A percentile compares a stretch with the other conserved stretches of the same genome.
phyloP scores from a whole-genome alignment of 2,329 filamentous ascomycete species.

The Cladobotryum mycophilum region DNA sequence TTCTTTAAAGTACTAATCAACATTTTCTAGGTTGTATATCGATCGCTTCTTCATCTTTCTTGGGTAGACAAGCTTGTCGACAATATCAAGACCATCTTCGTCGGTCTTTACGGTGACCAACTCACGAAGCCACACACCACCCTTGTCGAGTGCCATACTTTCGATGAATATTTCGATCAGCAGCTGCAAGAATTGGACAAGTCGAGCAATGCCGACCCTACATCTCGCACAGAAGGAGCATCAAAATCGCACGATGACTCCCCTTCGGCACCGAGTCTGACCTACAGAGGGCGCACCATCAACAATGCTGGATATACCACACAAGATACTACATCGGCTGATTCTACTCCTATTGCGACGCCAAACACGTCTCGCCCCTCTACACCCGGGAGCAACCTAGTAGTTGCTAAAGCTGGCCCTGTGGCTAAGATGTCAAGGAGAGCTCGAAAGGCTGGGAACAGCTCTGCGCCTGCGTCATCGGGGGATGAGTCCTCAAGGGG shows the following conservation, averaged over 20 bases:
- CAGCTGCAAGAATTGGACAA: constrained; percentile 77
- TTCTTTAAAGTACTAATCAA: constrained; percentile 15
- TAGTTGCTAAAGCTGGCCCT: constrained; percentile 69
- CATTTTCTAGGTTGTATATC: constrained; percentile 76
- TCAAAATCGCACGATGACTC: constrained; percentile 21
- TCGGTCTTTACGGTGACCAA: constrained; percentile 83
- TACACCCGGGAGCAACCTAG: constrained; percentile 61
- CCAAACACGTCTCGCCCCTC: constrained; percentile 73
- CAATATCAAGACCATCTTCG: constrained; percentile 87
- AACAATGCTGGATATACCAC: constrained; percentile 21
- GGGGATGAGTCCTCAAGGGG: constrained; percentile 68
- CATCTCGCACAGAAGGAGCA: constrained; percentile 27
- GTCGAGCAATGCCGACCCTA: constrained; percentile 31
- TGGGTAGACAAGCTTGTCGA: constrained; percentile 98
- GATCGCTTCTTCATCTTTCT: constrained; percentile 86
- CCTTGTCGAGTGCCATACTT: constrained; percentile 68
- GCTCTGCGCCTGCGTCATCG: constrained; percentile 64
- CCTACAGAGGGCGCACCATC: constrained; percentile 32
- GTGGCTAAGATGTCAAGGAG: constrained; percentile 73
- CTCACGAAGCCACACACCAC: constrained; percentile 75
- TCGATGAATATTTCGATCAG: constrained; percentile 91
- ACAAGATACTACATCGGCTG: constrained; percentile 47
- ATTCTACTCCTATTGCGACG: constrained; percentile 63
- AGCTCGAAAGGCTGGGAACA: constrained; percentile 64
- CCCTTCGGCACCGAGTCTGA: constrained; percentile 31